Base-by-base conservation (phyloP, 768 basidiomycete species). In the Leccinum fibrillosum region DNA sequence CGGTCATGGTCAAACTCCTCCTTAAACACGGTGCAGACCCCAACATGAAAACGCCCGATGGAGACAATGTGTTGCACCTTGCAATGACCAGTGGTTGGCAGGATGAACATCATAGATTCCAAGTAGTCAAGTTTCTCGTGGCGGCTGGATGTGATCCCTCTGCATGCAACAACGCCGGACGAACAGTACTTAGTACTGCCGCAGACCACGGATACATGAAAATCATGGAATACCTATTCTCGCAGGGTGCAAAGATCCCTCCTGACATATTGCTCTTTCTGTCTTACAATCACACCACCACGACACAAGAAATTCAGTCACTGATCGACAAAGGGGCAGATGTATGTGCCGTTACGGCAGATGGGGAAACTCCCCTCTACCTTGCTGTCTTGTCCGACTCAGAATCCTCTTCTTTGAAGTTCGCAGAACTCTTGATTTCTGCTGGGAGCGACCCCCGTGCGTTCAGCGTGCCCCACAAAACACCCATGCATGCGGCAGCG, bases 71-170 rank as follows among this genome's bases (percentile, higher is more conserved):
- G 21, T 8, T 47, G 4, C 1, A 44, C 42, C 5, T 44, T 19
- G n/a, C n/a, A 19, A 44, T 5, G 2, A 0, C 2, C 5, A 1
- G 5, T 42, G 10, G 1, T 4, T 0, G 0, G 8, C 0, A 1
- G 3, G 37, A 17, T 17, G 9, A 39, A 39, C 0, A 2, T 10
- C 2, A 15, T 12, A 3, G 0, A 4, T 44, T 44, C 0, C 19
- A 0, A 11, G 21, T n/a, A 10, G 21, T 47, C 45, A 47, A 47
- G 45, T 8, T 4, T 8, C 45, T 47, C 8, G 23, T 47, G 13
- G 6, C 0, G 2, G 45, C 45, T 8, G 45, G 45, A 47, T 47
- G 45, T 47, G 45, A 47, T 25, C 13, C 23, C 45, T 47, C 13
- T 21, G 45, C 3, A 23, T 2, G 45, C 21, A 25, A 47, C 13